phyloP scores from a whole-genome alignment of 495 filamentous ascomycete genomes.

The Venustampulla echinocandica region DNA sequence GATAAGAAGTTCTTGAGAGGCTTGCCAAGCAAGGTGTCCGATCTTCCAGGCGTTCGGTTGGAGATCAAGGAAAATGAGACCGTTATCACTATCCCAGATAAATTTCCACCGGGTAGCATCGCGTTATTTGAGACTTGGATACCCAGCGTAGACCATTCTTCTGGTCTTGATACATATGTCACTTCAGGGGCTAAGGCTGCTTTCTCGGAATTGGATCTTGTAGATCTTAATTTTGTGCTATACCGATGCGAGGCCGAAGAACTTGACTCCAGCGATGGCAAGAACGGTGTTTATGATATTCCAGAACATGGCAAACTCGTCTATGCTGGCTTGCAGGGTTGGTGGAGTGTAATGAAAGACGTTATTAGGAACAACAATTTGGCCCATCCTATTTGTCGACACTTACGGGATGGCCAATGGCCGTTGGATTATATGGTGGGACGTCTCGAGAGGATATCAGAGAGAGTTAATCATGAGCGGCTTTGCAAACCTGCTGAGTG shows the following conservation, averaged over 20 bases:
- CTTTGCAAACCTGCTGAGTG: slow-evolving; percentile 61
- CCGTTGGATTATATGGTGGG: slow-evolving; percentile 81
- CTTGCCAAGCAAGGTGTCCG: slow-evolving; percentile 68
- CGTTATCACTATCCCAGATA: slow-evolving; percentile 69
- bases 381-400: slow-evolving; percentile 85
- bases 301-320: slow-evolving; percentile 76
- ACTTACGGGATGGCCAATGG: slow-evolving; percentile 89
- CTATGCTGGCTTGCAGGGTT: slow-evolving; percentile 95
- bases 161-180: slow-evolving; percentile 73
- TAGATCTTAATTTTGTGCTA: slow-evolving; percentile 85
- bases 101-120: slow-evolving; percentile 86
- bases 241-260: slow-evolving; percentile 94
- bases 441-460: slow-evolving; percentile 63
- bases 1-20: slow-evolving; percentile 68
- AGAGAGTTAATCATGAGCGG: slow-evolving; percentile 48
- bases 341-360: slow-evolving; percentile 88
- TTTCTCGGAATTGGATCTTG: slow-evolving; percentile 60
- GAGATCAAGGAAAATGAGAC: slow-evolving; percentile 61
- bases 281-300: slow-evolving; percentile 81
- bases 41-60: slow-evolving; percentile 60
- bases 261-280: slow-evolving; percentile 64
- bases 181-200: slow-evolving; percentile 73
- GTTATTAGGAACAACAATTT: slow-evolving; percentile 86
- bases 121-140: slow-evolving; percentile 95
- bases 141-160: slow-evolving; percentile 67